These are phyloP conservation scores for Cladosporium sp. DNA, from an alignment of 2,329 filamentous ascomycete genomes.

Conservation along the genomic window DNA sequence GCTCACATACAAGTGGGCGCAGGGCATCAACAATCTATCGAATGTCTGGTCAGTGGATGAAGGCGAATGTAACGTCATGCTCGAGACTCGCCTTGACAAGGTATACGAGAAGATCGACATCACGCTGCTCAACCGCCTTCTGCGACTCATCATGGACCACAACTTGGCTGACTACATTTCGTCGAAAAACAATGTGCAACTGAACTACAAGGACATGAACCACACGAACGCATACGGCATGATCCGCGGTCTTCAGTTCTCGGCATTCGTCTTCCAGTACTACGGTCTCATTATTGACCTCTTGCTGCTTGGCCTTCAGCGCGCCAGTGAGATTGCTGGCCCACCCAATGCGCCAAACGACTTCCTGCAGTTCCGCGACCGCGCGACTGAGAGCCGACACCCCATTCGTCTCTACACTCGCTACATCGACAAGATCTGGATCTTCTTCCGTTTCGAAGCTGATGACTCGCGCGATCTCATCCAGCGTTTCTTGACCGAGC, in stretches of 20 bases:
- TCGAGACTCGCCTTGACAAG: slow-evolving; percentile 97
- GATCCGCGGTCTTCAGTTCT: slow-evolving; percentile 96
- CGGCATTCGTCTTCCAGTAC: slow-evolving; percentile 97
- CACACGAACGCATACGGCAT: slow-evolving; percentile 98
- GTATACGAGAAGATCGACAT: slow-evolving; percentile 99
- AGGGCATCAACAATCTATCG: slow-evolving; percentile 96
- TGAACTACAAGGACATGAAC: slow-evolving; percentile 99
- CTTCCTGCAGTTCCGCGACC: slow-evolving; percentile 93
- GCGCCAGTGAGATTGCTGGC: slow-evolving; percentile 95
- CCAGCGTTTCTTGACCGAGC: slow-evolving; percentile 94
- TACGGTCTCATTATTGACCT: slow-evolving; percentile 94
- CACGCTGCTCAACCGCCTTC: slow-evolving; percentile 84
- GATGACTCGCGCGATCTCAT: slow-evolving; percentile 95
- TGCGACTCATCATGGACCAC: slow-evolving; percentile 97
- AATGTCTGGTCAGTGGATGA: slow-evolving; percentile 91
- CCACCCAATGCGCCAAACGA: slow-evolving; percentile 92
- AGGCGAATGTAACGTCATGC: slow-evolving; percentile 97
- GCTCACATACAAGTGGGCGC: slow-evolving; percentile 96
- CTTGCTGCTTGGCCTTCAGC: slow-evolving; percentile 82
- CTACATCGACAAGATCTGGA: slow-evolving; percentile 98
- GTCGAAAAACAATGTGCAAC: slow-evolving; percentile 97
- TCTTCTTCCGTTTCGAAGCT: slow-evolving; percentile 87
- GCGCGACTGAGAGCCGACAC: slow-evolving; percentile 84
- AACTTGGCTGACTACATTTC: slow-evolving; percentile 99
- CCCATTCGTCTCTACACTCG: slow-evolving; percentile 96